phyloP scores from a whole-genome alignment of 768 basidiomycete species.

The Hypholoma sublateritium region DNA sequence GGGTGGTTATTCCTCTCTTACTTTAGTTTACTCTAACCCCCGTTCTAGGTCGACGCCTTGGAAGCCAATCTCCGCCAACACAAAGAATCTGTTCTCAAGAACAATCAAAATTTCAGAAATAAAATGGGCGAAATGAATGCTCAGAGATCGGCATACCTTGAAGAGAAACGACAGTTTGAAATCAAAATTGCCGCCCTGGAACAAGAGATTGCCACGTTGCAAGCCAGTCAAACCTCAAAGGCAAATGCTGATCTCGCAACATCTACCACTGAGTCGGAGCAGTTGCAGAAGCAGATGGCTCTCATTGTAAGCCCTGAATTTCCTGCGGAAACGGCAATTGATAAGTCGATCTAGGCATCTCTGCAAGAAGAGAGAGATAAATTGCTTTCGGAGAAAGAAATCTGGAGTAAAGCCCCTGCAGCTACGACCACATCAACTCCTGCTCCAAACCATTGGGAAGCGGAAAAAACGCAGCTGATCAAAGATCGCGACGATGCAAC shows the following conservation, averaged over 20 bases:
- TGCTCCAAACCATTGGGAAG: constrained; percentile 47
- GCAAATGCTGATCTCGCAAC: constrained; percentile 9
- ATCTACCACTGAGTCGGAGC: constrained; percentile 15
- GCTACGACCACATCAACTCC: constrained; percentile 22
- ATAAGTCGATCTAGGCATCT: constrained; percentile 37
- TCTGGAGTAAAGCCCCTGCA: constrained; percentile 33
- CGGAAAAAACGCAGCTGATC: constrained; percentile 57
- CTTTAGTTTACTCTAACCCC: neutral
- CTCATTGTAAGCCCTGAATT: constrained; percentile 31
- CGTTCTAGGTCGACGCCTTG: constrained; percentile 37
- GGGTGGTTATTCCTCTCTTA: neutral
- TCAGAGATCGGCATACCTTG: constrained; percentile 31
- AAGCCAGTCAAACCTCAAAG: constrained; percentile 22
- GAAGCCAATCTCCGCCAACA: constrained; percentile 42
- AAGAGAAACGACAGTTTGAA: constrained; percentile 39
- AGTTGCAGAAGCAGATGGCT: constrained; percentile 32
- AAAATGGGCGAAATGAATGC: constrained; percentile 34
- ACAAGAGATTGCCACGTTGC: constrained; percentile 32
- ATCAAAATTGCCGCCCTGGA: constrained; percentile 38
- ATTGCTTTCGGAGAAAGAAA: constrained; percentile 59
- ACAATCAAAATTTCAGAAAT: constrained; percentile 27
- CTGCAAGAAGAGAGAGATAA: constrained; percentile 61
- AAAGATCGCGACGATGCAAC: constrained; percentile 62
- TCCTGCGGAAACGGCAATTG: neutral
- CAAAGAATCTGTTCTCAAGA: constrained; percentile 29